phyloP scores from a whole-genome alignment of 2,329 filamentous ascomycete species.

The Pyrenochaeta sp. region DNA sequence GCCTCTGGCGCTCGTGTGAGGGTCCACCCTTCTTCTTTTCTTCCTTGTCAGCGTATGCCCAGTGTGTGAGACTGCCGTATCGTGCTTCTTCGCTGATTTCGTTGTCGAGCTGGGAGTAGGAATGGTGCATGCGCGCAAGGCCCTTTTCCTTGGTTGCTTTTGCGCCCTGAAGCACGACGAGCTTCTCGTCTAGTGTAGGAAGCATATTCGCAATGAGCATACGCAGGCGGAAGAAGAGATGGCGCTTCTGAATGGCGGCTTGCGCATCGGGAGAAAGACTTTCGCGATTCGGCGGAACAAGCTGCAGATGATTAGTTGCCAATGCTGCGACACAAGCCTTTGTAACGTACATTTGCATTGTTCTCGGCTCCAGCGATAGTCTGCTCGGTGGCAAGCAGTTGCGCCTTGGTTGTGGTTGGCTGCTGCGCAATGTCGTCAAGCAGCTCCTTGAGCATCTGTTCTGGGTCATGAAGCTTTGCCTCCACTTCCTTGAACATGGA shows the following conservation, averaged over 20 bases:
- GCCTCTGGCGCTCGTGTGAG: conserved; percentile 75
- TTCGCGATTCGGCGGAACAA: conserved; percentile 35
- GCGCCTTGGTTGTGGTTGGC: conserved; percentile 52
- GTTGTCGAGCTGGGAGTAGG: conserved; percentile 83
- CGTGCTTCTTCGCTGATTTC: conserved; percentile 96
- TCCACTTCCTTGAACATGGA: conserved; percentile 97
- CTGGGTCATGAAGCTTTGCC: conserved; percentile 90
- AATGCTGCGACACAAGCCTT: conserved; percentile 32
- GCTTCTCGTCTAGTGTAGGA: conserved; percentile 94
- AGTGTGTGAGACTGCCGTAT: conserved; percentile 89
- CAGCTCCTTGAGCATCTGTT: conserved; percentile 80
- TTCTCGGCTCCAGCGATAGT: conserved; percentile 48
- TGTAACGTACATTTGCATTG: conserved; percentile 52
- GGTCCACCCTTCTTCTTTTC: conserved; percentile 65
- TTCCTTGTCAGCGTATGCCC: conserved; percentile 89
- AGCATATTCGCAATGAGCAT: conserved; percentile 84
- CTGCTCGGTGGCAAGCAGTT: conserved; percentile 35
- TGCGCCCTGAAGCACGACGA: conserved; percentile 92
- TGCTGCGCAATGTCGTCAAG: conserved; percentile 68
- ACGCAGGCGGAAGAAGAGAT: conserved; percentile 80
- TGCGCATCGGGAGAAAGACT: conserved; percentile 46
- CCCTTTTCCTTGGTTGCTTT: conserved; percentile 89
- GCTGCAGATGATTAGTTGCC: conserved; percentile 34
- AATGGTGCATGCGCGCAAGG: conserved; percentile 81
- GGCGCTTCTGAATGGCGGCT: conserved; percentile 71